Evolutionary conservation across 2,329 filamentous ascomycete species (phyloP).

Genomic region (Dactylonectria macrodidyma): DNA sequence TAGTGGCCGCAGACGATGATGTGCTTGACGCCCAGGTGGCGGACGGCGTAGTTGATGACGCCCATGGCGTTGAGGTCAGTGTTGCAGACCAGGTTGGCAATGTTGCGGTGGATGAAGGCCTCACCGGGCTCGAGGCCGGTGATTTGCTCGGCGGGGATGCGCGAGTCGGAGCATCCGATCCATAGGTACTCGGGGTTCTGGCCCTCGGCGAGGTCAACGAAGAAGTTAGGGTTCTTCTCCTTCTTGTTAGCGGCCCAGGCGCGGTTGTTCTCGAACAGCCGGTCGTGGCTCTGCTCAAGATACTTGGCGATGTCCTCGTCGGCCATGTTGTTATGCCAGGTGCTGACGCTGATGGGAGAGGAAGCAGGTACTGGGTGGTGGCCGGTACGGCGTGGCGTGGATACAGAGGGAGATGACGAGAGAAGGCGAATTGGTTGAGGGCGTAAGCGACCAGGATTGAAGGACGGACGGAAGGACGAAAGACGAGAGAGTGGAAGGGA

Average conservation of each 20-base stretch:
- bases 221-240: conserved; percentile 74
- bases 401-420: conserved; percentile 7
- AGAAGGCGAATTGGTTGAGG: conserved; percentile 4
- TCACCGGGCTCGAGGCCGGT: conserved; percentile 88
- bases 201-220: conserved; percentile 73
- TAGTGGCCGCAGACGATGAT: conserved; percentile 86
- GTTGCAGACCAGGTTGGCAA: conserved; percentile 88
- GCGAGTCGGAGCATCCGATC: conserved; percentile 93
- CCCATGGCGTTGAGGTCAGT: conserved; percentile 85
- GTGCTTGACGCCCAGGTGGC: conserved; percentile 85
- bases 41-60: conserved; percentile 90
- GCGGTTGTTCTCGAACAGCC: conserved; percentile 78
- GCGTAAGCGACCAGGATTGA: not conserved
- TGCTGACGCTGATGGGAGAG: conserved; percentile 17
- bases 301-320: conserved; percentile 66
- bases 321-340: conserved; percentile 52
- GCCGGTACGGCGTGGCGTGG: conserved; percentile 28
- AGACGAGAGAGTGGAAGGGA: conserved; percentile 23
- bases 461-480: conserved; percentile 1
- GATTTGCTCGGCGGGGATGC: conserved; percentile 92
- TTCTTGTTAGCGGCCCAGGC: conserved; percentile 75
- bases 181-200: conserved; percentile 83
- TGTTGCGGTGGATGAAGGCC: conserved; percentile 95
- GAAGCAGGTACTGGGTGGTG: conserved; percentile 17
- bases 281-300: conserved; percentile 75